These are phyloP conservation scores for Pseudonitzschia pungens DNA, from an alignment of 108 stramenopile genomes.

Conservation along the genomic window DNA sequence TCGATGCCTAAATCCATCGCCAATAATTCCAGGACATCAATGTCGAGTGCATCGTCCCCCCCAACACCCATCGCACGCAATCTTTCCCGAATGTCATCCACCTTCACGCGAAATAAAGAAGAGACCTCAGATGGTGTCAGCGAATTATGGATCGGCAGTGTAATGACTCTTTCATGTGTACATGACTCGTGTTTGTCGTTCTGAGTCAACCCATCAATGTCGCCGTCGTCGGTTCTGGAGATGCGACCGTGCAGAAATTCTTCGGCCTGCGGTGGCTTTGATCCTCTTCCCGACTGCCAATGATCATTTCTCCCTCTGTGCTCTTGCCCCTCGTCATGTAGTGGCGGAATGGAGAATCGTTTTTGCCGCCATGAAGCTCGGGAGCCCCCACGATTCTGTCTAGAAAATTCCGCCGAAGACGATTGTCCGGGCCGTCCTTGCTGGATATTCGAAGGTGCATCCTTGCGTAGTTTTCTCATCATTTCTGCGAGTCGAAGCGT, in stretches of 20 bases:
- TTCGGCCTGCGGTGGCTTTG: constrained; percentile 1
- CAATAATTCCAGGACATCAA: constrained; percentile 46
- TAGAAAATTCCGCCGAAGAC: background rate
- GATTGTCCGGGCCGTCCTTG: background rate
- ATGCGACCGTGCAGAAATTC: constrained; percentile 28
- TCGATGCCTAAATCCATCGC: constrained; percentile 50
- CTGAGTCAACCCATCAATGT: background rate
- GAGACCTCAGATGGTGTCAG: constrained; percentile 22
- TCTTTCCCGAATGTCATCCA: constrained; percentile 27
- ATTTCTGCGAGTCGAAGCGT: constrained; percentile 10
- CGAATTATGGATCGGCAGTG: constrained; percentile 12
- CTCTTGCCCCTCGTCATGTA: background rate
- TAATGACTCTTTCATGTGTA: constrained; percentile 3
- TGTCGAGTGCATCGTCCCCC: constrained; percentile 30
- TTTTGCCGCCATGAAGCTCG: constrained; percentile 12
- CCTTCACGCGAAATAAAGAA: constrained; percentile 31
- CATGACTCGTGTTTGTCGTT: background rate
- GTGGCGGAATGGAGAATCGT: background rate
- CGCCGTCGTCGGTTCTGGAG: constrained; percentile 10
- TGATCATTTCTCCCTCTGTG: no score
- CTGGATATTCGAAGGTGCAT: background rate
- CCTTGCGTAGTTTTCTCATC: constrained; percentile 14
- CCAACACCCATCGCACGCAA: constrained; percentile 17
- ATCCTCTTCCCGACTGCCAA: background rate
- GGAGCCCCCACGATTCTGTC: constrained; percentile 2